These are phyloP conservation scores for Triticum urartu DNA, from an alignment of 176 grass and related monocot species.

Conservation along the genomic window DNA sequence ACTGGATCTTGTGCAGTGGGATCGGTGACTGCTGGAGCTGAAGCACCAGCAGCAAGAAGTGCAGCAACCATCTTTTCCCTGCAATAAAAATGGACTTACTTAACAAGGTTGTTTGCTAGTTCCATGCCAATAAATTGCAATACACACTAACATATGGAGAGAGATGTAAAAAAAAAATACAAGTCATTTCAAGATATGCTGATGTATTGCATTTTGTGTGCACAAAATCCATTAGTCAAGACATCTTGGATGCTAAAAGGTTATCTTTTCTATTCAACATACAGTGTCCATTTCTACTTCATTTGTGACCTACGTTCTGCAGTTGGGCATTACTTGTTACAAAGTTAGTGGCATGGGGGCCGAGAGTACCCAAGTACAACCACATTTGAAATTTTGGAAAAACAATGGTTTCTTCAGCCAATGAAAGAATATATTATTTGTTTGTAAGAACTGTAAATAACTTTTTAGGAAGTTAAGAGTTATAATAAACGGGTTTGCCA, in stretches of 20 bases:
- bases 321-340: not conserved
- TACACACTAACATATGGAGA: not conserved
- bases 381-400: not conserved
- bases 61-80: slow-evolving; percentile 95
- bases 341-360: not conserved
- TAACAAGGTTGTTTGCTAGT: slow-evolving; percentile 2
- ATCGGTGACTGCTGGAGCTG: slow-evolving; percentile 78
- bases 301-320: not conserved
- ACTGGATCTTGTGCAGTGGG: slow-evolving; percentile 90
- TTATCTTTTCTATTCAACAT: slow-evolving; percentile 13
- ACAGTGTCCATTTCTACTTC: slow-evolving; percentile 20
- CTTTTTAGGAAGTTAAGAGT: not conserved
- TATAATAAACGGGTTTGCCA: not conserved
- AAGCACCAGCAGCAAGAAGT: slow-evolving; percentile 82
- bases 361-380: not conserved
- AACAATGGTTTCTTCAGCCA: slow-evolving; percentile 20
- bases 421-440: not conserved
- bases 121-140: slow-evolving; percentile 1
- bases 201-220: not conserved
- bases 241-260: slow-evolving; percentile 7
- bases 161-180: not conserved
- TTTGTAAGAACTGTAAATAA: not conserved
- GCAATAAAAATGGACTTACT: slow-evolving; percentile 19
- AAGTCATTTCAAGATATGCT: not conserved
- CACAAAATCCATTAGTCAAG: not conserved